Conservation (phyloP, 2,329 filamentous ascomycete species). For the Colletotrichum gigasporum region DNA sequence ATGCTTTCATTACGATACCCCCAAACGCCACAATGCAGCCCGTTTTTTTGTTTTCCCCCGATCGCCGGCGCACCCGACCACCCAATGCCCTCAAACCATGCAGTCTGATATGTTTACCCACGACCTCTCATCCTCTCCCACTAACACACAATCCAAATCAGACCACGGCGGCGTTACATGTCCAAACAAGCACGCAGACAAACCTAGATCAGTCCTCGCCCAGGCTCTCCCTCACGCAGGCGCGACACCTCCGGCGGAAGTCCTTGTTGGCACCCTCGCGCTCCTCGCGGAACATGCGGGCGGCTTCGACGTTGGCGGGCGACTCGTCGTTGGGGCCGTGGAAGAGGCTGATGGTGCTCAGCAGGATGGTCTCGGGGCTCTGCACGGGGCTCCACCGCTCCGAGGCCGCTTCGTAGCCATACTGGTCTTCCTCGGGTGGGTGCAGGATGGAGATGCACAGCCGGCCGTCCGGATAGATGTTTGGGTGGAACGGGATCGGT, state of each 20-base stretch:
- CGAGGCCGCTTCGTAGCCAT: slow-evolving; percentile 88
- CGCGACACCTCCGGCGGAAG: slow-evolving; percentile 81
- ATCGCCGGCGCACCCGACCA: no score
- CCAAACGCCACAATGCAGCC: slow-evolving; percentile 9
- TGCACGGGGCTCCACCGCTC: slow-evolving; percentile 97
- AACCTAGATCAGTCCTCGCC: slow-evolving; percentile 77
- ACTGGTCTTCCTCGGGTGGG: slow-evolving; percentile 91
- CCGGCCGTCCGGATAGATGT: slow-evolving; percentile 86
- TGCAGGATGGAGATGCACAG: slow-evolving; percentile 98
- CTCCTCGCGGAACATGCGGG: slow-evolving; percentile 86
- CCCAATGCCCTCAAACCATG: no score
- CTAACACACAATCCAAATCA: no score
- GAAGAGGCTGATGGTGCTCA: slow-evolving; percentile 93
- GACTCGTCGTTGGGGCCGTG: slow-evolving; percentile 94
- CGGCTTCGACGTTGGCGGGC: slow-evolving; percentile 94
- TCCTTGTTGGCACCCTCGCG: slow-evolving; percentile 68
- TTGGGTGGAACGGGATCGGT: slow-evolving; percentile 90
- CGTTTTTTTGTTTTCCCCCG: no score
- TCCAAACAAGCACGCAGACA: neutral
- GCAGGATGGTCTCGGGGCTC: slow-evolving; percentile 90
- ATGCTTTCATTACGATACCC: neutral
- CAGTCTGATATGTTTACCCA: neutral
- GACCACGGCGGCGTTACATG: neutral
- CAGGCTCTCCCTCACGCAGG: slow-evolving; percentile 82
- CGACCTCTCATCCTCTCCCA: neutral